These are phyloP conservation scores for Penicillium verrucosum DNA, from an alignment of 2,329 filamentous ascomycete genomes.

Conservation along the genomic window DNA sequence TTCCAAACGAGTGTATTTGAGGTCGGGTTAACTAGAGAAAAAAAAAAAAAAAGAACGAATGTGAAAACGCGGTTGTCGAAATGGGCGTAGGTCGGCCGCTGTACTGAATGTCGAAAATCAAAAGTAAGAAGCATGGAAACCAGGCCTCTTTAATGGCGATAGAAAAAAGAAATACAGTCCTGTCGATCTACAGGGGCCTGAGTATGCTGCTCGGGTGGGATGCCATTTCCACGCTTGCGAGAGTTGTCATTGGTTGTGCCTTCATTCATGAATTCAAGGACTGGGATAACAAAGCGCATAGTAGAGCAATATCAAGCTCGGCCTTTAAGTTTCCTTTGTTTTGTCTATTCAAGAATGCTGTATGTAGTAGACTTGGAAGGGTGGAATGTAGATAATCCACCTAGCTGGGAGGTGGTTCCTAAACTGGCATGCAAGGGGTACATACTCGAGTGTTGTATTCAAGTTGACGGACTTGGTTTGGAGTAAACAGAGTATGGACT, in stretches of 20 bases:
- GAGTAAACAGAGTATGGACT: neutral
- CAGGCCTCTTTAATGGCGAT: constrained; percentile 15
- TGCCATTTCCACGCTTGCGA: neutral
- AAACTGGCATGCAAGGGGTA: constrained; percentile 15
- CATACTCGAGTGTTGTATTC: constrained; percentile 7
- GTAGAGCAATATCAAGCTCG: neutral
- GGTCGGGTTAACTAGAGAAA: constrained; percentile 5
- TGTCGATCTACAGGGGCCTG: constrained; percentile 20
- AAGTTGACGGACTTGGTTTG: neutral
- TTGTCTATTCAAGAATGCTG: constrained; percentile 13
- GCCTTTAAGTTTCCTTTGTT: neutral
- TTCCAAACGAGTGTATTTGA: constrained; percentile 8
- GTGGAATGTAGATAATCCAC: constrained; percentile 14
- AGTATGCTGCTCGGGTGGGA: constrained; percentile 11
- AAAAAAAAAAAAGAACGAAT: neutral
- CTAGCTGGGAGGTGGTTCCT: neutral
- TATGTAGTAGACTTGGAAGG: neutral
- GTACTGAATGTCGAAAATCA: neutral
- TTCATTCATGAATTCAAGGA: constrained; percentile 11
- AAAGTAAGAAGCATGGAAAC: neutral
- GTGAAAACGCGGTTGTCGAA: constrained; percentile 14
- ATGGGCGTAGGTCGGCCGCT: constrained; percentile 14
- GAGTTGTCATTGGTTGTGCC: constrained; percentile 10
- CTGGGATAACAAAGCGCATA: neutral
- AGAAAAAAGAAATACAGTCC: neutral